Conservation (phyloP, 139 green algal species). For the Chlamydomonas incerta region DNA sequence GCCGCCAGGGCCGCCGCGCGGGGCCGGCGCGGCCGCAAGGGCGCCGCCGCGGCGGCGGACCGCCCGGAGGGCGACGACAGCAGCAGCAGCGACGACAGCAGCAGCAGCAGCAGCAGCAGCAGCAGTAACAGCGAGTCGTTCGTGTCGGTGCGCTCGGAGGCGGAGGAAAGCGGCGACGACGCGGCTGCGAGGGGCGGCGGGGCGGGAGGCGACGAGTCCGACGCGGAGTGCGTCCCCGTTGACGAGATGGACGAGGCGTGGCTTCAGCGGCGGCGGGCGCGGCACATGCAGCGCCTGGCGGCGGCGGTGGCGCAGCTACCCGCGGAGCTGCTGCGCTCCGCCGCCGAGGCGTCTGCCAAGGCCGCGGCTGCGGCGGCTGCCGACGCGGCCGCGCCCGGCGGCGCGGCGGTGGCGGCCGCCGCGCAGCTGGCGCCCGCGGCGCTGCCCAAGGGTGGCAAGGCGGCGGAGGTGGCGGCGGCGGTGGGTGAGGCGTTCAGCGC, state of each 20-base stretch:
- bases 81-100: neutral
- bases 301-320: slow-evolving; percentile 28
- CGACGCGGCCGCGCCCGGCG: neutral
- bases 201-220: neutral
- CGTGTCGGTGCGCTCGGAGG: neutral
- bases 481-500: neutral
- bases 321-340: neutral
- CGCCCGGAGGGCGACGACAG: neutral
- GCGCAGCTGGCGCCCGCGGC: neutral
- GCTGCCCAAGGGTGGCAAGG: too few species aligned
- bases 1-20: neutral
- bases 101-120: too few species aligned
- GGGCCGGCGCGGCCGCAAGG: too few species aligned
- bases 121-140: neutral
- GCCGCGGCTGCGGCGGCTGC: neutral
- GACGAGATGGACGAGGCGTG: neutral
- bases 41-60: neutral
- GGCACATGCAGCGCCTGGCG: neutral
- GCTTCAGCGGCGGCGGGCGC: neutral
- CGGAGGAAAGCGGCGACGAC: neutral
- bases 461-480: neutral
- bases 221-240: too few species aligned
- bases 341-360: neutral
- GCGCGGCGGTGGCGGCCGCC: neutral
- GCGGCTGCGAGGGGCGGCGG: neutral